phyloP scores from a whole-genome alignment of 352 stramenopile genomes.

The Pythium brachiatum region DNA sequence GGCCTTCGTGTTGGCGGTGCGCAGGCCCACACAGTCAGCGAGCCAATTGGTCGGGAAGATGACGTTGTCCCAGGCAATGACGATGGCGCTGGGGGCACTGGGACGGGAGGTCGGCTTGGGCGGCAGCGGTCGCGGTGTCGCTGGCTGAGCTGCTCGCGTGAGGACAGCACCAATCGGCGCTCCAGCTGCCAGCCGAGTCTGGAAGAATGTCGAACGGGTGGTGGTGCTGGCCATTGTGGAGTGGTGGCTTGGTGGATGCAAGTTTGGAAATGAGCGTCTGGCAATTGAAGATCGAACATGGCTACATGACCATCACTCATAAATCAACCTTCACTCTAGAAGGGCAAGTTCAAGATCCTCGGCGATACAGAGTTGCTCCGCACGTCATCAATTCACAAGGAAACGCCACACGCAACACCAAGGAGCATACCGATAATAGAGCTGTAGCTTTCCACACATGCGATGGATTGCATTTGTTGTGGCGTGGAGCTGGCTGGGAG shows the following conservation, averaged over 20 bases:
- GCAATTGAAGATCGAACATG: constrained; percentile 1
- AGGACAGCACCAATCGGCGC: background rate
- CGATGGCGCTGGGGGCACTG: constrained; percentile 13
- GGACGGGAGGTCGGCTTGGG: background rate
- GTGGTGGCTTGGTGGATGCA: background rate
- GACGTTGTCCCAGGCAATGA: constrained; percentile 28
- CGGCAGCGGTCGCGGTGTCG: constrained; percentile 8
- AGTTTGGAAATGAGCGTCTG: constrained; percentile 11
- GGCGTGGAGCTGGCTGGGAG: too few species aligned
- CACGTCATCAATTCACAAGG: too few species aligned
- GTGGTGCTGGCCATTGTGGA: constrained; percentile 5
- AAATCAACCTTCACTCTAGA: background rate
- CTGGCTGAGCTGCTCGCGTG: constrained; percentile 12
- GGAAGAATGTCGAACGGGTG: constrained; percentile 11
- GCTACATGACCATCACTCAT: constrained; percentile 23
- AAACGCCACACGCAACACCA: too few species aligned
- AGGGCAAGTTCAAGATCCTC: background rate
- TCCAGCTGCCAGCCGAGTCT: constrained; percentile 3
- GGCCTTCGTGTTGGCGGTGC: background rate
- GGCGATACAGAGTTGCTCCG: too few species aligned
- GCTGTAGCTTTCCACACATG: too few species aligned
- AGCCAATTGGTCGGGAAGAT: constrained; percentile 28
- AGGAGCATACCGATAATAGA: too few species aligned
- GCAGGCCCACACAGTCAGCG: constrained; percentile 11
- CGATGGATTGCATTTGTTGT: too few species aligned